These are phyloP conservation scores for Vigna angularis DNA, from an alignment of 306 rosid species.

Conservation along the genomic window DNA sequence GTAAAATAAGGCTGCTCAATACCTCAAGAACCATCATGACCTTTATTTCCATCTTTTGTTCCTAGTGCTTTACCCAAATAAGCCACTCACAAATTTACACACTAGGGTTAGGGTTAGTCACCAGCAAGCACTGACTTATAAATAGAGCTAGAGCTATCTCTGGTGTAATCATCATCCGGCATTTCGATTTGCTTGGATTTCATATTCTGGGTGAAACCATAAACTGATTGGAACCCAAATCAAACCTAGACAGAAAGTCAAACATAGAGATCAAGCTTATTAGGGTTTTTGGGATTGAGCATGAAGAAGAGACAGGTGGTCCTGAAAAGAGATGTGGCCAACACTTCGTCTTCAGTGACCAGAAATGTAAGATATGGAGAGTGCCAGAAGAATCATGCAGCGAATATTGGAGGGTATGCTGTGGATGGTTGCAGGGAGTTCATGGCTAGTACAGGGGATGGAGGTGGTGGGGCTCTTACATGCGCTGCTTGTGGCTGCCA, in stretches of 20 bases:
- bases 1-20: constrained; percentile 57
- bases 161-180: constrained; percentile 12
- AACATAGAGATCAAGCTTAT: not conserved
- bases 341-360: constrained; percentile 65
- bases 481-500: constrained; percentile 98
- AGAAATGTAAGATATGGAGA: constrained; percentile 75
- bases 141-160: constrained; percentile 19
- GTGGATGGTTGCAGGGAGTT: constrained; percentile 92
- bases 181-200: not conserved
- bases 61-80: constrained; percentile 39
- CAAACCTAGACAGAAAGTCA: not conserved
- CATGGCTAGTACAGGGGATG: constrained; percentile 74
- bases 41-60: constrained; percentile 34
- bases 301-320: constrained; percentile 87
- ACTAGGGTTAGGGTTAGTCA: constrained; percentile 69
- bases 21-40: constrained; percentile 38
- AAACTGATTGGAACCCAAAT: constrained; percentile 21
- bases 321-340: constrained; percentile 55
- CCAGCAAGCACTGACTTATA: constrained; percentile 43
- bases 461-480: constrained; percentile 60
- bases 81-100: constrained; percentile 45
- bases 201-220: constrained; percentile 28
- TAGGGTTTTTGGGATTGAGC: constrained; percentile 46
- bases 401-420: constrained; percentile 87
- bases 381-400: constrained; percentile 96